These are phyloP conservation scores for Amesomyces nigricolor DNA, from an alignment of 2,329 filamentous ascomycete genomes.

Conservation along the genomic window DNA sequence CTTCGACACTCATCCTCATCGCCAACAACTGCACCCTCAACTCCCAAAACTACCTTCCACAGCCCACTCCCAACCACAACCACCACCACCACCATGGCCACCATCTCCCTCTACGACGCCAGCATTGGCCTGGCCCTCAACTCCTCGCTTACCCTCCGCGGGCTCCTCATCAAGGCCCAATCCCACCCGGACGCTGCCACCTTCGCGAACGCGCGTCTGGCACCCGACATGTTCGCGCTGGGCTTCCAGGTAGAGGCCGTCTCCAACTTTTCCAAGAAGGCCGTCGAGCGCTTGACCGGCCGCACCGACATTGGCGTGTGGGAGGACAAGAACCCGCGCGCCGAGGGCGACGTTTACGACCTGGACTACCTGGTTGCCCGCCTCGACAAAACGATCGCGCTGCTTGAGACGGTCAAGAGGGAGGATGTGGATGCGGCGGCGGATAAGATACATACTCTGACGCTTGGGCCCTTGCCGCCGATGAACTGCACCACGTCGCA, in stretches of 20 bases:
- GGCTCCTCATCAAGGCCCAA: slow-evolving; percentile 31
- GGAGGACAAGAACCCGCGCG: slow-evolving; percentile 27
- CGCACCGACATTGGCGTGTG: slow-evolving; percentile 20
- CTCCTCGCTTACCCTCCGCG: slow-evolving; percentile 26
- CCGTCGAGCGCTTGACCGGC: slow-evolving; percentile 28
- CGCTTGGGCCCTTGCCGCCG: slow-evolving; percentile 6
- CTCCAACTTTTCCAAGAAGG: slow-evolving; percentile 29
- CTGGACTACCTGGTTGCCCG: slow-evolving; percentile 30
- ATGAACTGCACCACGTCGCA: slow-evolving; percentile 21
- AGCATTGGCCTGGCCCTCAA: slow-evolving; percentile 27
- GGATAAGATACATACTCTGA: slow-evolving; percentile 23
- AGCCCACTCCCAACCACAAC: not conserved
- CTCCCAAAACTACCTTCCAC: not conserved
- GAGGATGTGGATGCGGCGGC: slow-evolving; percentile 27
- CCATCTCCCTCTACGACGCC: slow-evolving; percentile 29
- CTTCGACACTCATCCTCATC: not conserved
- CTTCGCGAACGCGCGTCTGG: slow-evolving; percentile 27
- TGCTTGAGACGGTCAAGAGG: slow-evolving; percentile 28
- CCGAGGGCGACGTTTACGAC: slow-evolving; percentile 18
- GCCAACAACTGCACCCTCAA: not conserved
- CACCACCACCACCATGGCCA: slow-evolving; percentile 25
- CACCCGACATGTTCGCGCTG: slow-evolving; percentile 35
- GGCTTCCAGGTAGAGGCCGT: slow-evolving; percentile 33
- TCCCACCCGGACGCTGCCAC: slow-evolving; percentile 27
- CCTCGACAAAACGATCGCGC: slow-evolving; percentile 29